Percentiles rank a stretch among this genome's conserved stretches.
Evolutionary conservation across 2,329 filamentous ascomycete genomes (phyloP).

Genomic region (Dendrostoma leiphaemia): DNA sequence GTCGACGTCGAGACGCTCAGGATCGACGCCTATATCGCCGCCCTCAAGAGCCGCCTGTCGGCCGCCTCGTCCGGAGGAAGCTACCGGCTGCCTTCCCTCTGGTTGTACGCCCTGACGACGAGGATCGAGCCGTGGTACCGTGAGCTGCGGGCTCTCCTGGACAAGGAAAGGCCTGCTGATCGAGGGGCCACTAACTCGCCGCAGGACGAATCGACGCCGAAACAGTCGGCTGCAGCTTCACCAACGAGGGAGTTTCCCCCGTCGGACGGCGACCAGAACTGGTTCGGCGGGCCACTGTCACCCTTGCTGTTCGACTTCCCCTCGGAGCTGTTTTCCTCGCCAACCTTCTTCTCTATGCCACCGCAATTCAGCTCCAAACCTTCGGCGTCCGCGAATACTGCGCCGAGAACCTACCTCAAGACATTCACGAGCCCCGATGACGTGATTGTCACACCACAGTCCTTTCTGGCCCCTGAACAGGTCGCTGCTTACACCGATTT

Average conservation of each 20-base stretch:
- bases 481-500: neutral
- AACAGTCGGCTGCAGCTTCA: neutral
- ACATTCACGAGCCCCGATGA: too few species aligned
- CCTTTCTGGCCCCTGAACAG: too few species aligned
- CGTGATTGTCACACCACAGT: too few species aligned
- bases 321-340: slow-evolving; percentile 4
- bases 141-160: slow-evolving; percentile 1
- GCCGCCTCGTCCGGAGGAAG: neutral
- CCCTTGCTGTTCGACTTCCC: neutral
- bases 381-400: too few species aligned
- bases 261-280: neutral
- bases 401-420: too few species aligned
- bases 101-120: slow-evolving; percentile 13
- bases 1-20: slow-evolving; percentile 8
- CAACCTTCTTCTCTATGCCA: neutral
- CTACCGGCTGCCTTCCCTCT: slow-evolving; percentile 14
- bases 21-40: slow-evolving; percentile 7
- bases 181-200: neutral
- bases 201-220: neutral
- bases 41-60: neutral
- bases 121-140: slow-evolving; percentile 14
- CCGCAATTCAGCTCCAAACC: too few species aligned
- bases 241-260: neutral
- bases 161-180: slow-evolving; percentile 1
- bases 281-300: neutral